Evolutionary conservation across 164 flowering plant species (phyloP), one percentile per base, ranked within the genome.

Genomic region (Nymphaea colorata): DNA sequence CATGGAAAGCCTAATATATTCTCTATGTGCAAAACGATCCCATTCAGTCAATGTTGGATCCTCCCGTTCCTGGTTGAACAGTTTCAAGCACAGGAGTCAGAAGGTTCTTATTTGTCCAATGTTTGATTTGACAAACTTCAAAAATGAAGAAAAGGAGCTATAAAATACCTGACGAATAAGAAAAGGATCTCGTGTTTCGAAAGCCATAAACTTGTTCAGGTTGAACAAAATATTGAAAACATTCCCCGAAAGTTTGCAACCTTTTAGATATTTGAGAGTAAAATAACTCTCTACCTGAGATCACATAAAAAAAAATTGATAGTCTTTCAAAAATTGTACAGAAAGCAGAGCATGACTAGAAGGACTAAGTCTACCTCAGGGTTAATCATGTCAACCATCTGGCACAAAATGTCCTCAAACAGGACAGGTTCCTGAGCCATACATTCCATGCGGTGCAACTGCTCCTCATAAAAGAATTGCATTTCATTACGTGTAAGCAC

Each of bases 21-120:
- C 99, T 73, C 98, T 84, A 70, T 91, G 98, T 4, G 98, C 96
- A 84, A 90, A 95, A 47, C 98, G 93, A 73, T 95, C 99, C 99
- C 99, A 95, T 72, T 95, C 99, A n/a, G 99, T 95, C 82, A 90
- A 82, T 36, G 86, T 83, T 53, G 98, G 99, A 78, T 95, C 86
- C 66, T 95, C 98, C 41, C 97, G 86, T 73, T 95, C 99, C 98
- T 45, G 53, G 5, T 45, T 5, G 53, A 10, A 45, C 53, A 45
- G 53, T 45, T 45, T 45, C 10, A 5, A 45, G 53, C 10, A 45
- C 36, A 25, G 36, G 36, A 25, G 36, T 25, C n/a, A 25, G 36
- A 25, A 25, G 36, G 0, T 25, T 25, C 36, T 25, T 25, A 25
- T 25, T 25, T 25, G 36, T 25, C 36, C 36, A 25, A 25, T 1